These are phyloP conservation scores for Aciculosporium take DNA, from an alignment of 2,329 filamentous ascomycete genomes.

Conservation along the genomic window DNA sequence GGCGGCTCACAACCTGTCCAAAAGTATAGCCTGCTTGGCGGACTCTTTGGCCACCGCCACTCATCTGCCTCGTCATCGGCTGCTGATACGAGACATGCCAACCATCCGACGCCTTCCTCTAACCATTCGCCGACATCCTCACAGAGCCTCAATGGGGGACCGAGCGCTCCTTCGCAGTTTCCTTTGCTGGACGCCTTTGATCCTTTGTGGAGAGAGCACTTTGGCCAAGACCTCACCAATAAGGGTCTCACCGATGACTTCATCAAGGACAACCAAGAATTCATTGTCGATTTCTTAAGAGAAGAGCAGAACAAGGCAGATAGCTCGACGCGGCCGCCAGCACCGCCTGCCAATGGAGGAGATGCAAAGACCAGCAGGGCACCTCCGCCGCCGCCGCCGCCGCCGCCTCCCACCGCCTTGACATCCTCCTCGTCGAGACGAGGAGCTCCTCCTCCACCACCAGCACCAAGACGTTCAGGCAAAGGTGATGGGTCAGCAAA, in stretches of 20 bases:
- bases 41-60: conserved; percentile 48
- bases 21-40: conserved; percentile 39
- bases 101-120: conserved; percentile 20
- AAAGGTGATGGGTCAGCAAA: conserved; percentile 47
- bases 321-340: conserved; percentile 13
- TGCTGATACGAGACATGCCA: conserved; percentile 35
- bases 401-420: conserved; percentile 14
- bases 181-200: conserved; percentile 49
- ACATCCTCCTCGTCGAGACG: conserved; percentile 8
- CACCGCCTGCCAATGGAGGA: conserved; percentile 18
- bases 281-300: conserved; percentile 50
- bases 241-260: conserved; percentile 53
- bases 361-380: conserved; percentile 18
- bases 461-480: conserved; percentile 44
- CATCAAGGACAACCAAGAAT: conserved; percentile 54
- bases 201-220: conserved; percentile 49
- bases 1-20: conserved; percentile 27
- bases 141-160: conserved; percentile 30
- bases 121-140: conserved; percentile 27
- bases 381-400: conserved; percentile 20
- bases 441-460: conserved; percentile 19
- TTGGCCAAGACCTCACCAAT: conserved; percentile 46
- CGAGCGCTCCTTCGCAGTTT: conserved; percentile 37
- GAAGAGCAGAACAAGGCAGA: conserved; percentile 34
- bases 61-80: conserved; percentile 43